Conservation (phyloP, 768 basidiomycete genomes). For the Calvatia gigantea region DNA sequence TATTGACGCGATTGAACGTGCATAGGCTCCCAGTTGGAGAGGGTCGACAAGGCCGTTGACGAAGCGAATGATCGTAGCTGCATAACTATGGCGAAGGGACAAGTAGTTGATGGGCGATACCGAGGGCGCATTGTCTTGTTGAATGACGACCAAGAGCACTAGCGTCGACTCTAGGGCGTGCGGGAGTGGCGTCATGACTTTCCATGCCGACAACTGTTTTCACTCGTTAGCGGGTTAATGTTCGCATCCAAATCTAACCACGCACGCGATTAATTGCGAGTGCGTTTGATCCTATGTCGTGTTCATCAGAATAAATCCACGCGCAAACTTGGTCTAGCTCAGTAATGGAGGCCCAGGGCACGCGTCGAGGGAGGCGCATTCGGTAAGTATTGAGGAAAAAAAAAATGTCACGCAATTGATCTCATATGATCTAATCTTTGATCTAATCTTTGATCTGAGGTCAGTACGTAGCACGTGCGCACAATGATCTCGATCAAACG, state of each 20-base stretch:
- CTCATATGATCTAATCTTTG: no score
- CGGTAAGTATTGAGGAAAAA: constrained; percentile 4
- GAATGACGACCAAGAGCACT: constrained; percentile 55
- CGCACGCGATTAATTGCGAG: constrained; percentile 65
- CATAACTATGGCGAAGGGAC: constrained; percentile 71
- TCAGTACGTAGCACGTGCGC: constrained; percentile 1
- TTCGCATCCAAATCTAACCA: constrained; percentile 4
- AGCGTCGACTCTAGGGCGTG: constrained; percentile 77
- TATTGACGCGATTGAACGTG: constrained; percentile 86
- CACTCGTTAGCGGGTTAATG: constrained; percentile 9
- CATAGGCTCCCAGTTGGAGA: constrained; percentile 83
- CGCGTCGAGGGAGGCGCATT: constrained; percentile 76
- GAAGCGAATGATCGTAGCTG: constrained; percentile 79
- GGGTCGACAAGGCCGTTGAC: constrained; percentile 97
- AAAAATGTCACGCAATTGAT: no score
- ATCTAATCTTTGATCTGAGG: constrained; percentile 13
- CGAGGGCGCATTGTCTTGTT: constrained; percentile 43
- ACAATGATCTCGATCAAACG: constrained; percentile 6
- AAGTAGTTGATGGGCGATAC: constrained; percentile 33
- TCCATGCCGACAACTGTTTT: constrained; percentile 75
- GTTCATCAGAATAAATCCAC: constrained; percentile 70
- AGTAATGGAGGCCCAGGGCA: constrained; percentile 67
- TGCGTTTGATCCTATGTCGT: constrained; percentile 49
- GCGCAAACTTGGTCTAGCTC: constrained; percentile 77
- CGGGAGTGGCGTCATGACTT: constrained; percentile 67